phyloP scores from a whole-genome alignment of 495 filamentous ascomycete species.

The Pseudoneurospora amorphoporcata region DNA sequence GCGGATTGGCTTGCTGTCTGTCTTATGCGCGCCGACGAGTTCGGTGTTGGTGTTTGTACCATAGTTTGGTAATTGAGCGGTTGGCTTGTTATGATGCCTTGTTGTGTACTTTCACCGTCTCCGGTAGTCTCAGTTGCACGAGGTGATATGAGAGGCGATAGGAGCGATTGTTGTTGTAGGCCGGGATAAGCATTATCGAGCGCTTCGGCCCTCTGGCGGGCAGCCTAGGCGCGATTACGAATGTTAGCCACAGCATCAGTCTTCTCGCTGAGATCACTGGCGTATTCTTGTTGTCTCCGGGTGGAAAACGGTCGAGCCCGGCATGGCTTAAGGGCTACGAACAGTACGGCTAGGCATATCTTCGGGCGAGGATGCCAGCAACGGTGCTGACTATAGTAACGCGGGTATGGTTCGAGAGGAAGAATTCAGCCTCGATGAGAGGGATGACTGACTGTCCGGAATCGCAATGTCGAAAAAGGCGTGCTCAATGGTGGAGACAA shows the following conservation, averaged over 20 bases:
- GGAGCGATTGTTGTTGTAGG: constrained; percentile 12
- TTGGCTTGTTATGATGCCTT: constrained; percentile 23
- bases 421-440: background rate
- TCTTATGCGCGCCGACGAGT: constrained; percentile 10
- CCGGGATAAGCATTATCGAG: constrained; percentile 13
- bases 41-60: constrained; percentile 7
- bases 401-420: background rate
- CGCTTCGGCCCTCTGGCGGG: constrained; percentile 23
- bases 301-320: background rate
- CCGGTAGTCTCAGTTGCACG: constrained; percentile 14
- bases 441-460: background rate
- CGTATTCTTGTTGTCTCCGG: background rate
- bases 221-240: constrained; percentile 6
- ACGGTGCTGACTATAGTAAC: constrained; percentile 7
- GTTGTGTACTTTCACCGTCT: background rate
- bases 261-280: background rate
- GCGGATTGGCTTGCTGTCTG: constrained; percentile 5
- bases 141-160: background rate
- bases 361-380: constrained; percentile 12
- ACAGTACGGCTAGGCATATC: constrained; percentile 14
- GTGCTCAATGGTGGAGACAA: background rate
- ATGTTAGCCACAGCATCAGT: constrained; percentile 6
- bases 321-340: constrained; percentile 7
- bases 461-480: background rate
- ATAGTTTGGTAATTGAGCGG: constrained; percentile 30